Conservation (phyloP, 345 rosid genomes). For the Eucalyptus dawsonii region DNA sequence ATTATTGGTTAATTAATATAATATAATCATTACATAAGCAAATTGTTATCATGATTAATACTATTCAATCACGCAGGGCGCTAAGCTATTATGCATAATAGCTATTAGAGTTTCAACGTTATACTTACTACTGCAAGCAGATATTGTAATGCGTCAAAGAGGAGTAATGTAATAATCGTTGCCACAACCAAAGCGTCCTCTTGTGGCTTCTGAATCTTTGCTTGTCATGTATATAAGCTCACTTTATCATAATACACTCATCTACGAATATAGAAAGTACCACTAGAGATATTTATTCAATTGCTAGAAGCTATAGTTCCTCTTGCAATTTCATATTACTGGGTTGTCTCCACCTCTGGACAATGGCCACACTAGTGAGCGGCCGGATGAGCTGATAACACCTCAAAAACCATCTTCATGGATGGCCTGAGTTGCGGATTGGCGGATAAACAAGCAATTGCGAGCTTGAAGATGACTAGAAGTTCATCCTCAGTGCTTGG, state of each 20-base stretch:
- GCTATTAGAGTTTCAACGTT: neutral
- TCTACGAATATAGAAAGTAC: neutral
- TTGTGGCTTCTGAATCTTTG: neutral
- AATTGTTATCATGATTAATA: neutral
- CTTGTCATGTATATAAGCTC: neutral
- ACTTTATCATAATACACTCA: neutral
- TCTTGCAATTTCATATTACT: neutral
- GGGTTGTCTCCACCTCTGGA: neutral
- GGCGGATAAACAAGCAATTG: conserved; percentile 1
- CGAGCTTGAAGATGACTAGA: neutral
- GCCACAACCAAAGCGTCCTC: neutral
- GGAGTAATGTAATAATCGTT: neutral
- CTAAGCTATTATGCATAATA: no score
- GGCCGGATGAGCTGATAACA: neutral
- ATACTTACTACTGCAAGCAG: neutral
- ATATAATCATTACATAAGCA: neutral
- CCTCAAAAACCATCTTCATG: conserved; percentile 9
- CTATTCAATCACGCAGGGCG: neutral
- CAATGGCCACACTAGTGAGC: neutral
- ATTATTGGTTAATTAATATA: neutral
- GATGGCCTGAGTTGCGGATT: conserved; percentile 22
- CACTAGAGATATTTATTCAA: neutral
- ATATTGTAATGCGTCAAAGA: neutral
- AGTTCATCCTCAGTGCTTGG: conserved; percentile 1
- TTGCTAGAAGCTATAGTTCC: neutral